phyloP scores from a whole-genome alignment of 2,329 filamentous ascomycete species.

The Penicillium sp. region DNA sequence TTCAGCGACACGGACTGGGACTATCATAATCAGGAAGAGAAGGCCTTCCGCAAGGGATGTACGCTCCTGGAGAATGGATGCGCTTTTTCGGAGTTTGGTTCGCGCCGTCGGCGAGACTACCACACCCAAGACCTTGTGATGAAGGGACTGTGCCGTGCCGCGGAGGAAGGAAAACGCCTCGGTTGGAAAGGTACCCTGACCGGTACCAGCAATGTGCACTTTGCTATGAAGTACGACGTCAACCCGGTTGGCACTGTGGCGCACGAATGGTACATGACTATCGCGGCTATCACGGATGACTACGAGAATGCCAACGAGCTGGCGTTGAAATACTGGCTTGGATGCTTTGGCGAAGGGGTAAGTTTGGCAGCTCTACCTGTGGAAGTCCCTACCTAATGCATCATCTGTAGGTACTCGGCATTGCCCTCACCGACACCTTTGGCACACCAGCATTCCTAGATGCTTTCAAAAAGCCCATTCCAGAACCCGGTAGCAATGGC shows the following conservation, averaged over 20 bases:
- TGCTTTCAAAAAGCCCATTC: conserved; percentile 70
- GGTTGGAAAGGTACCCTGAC: conserved; percentile 70
- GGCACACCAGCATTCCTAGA: conserved; percentile 85
- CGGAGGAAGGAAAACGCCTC: conserved; percentile 63
- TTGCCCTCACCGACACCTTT: conserved; percentile 94
- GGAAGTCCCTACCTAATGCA: not conserved
- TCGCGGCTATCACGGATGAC: conserved; percentile 83
- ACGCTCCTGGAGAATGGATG: conserved; percentile 77
- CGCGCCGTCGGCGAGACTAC: conserved; percentile 83
- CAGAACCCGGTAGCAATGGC: conserved; percentile 20
- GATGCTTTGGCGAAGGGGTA: conserved; percentile 78
- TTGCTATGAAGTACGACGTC: conserved; percentile 89
- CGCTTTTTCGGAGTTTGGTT: conserved; percentile 90
- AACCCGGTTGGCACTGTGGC: conserved; percentile 84
- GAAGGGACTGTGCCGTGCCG: conserved; percentile 75
- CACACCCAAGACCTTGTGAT: conserved; percentile 92
- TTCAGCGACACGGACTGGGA: conserved; percentile 94
- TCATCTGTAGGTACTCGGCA: conserved; percentile 62
- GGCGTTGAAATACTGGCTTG: conserved; percentile 83
- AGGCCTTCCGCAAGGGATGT: conserved; percentile 77
- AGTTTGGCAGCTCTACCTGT: conserved; percentile 15
- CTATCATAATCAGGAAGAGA: conserved; percentile 80
- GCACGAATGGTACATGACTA: conserved; percentile 99
- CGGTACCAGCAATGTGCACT: conserved; percentile 93
- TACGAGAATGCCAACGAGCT: conserved; percentile 82